Conservation (phyloP, 2,329 filamentous ascomycete species). For the Alternaria longipes region DNA sequence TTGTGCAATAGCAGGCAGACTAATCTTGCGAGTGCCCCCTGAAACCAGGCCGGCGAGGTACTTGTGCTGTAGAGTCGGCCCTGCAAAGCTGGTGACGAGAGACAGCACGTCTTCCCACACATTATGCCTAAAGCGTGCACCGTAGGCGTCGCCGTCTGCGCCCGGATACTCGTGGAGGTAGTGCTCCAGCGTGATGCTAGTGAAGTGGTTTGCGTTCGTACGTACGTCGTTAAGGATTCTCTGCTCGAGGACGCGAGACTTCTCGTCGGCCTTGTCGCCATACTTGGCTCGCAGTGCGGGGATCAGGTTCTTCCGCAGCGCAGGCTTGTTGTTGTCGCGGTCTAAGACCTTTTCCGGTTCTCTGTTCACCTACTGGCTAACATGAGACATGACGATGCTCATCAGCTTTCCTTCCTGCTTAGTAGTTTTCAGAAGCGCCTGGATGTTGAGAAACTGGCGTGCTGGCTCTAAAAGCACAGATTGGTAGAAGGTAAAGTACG, state of each 20-base stretch:
- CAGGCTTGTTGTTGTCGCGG: too few relatives aligned
- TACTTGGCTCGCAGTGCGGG: neutral
- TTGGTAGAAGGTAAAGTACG: neutral
- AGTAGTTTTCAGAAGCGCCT: neutral
- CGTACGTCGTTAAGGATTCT: neutral
- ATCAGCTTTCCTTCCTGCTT: too few relatives aligned
- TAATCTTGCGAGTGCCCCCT: conserved; percentile 4
- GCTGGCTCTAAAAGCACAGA: too few relatives aligned
- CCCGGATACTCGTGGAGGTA: conserved; percentile 14
- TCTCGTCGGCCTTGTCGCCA: conserved; percentile 1
- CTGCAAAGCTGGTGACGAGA: conserved; percentile 4
- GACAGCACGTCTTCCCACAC: conserved; percentile 10
- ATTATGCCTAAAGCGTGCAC: conserved; percentile 10
- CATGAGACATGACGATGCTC: too few relatives aligned
- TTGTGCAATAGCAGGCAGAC: conserved; percentile 7
- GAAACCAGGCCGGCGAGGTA: conserved; percentile 1
- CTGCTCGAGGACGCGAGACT: conserved; percentile 8
- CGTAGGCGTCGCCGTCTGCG: conserved; percentile 5
- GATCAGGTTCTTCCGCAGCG: neutral
- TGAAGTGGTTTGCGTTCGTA: neutral
- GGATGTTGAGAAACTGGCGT: too few relatives aligned
- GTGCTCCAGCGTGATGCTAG: neutral
- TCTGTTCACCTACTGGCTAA: too few relatives aligned
- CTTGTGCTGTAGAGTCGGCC: conserved; percentile 10
- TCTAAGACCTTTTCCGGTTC: too few relatives aligned